phyloP scores from a whole-genome alignment of 768 basidiomycete genomes.

The Leucosporidium scottii region DNA sequence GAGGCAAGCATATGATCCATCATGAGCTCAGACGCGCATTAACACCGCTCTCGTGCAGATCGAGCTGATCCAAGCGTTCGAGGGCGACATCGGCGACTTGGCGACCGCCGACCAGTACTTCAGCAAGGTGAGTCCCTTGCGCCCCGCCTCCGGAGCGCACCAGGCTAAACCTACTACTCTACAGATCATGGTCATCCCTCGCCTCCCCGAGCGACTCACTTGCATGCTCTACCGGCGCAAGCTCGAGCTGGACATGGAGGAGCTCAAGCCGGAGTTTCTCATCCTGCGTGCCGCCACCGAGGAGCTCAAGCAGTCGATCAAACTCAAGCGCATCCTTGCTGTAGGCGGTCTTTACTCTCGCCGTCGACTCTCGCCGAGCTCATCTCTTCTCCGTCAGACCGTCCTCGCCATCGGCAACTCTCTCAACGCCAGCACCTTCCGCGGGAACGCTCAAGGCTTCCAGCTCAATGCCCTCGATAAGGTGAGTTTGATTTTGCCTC shows the following conservation, averaged over 20 bases:
- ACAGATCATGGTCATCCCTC: slow-evolving; percentile 71
- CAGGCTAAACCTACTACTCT: background rate
- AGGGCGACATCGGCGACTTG: slow-evolving; percentile 60
- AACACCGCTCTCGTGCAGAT: slow-evolving; percentile 45
- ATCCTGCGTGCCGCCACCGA: slow-evolving; percentile 62
- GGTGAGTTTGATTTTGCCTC: slow-evolving; percentile 51
- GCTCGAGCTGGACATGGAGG: slow-evolving; percentile 72
- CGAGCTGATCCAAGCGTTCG: slow-evolving; percentile 56
- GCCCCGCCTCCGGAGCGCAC: background rate
- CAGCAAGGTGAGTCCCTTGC: slow-evolving; percentile 50
- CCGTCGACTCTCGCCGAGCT: too few relatives aligned
- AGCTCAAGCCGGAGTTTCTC: slow-evolving; percentile 72
- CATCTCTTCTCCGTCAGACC: slow-evolving; percentile 46
- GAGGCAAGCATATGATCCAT: slow-evolving; percentile 50
- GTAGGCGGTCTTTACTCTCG: slow-evolving; percentile 42
- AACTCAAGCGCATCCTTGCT: slow-evolving; percentile 65
- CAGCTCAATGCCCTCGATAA: slow-evolving; percentile 72
- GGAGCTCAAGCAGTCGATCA: slow-evolving; percentile 58
- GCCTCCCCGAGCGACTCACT: slow-evolving; percentile 63
- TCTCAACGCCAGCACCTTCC: slow-evolving; percentile 71
- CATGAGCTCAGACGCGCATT: background rate
- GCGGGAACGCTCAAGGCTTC: slow-evolving; percentile 78
- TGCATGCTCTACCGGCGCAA: slow-evolving; percentile 79
- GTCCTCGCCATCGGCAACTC: slow-evolving; percentile 73
- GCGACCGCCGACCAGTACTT: slow-evolving; percentile 81